Base-by-base conservation (phyloP, 768 basidiomycete species). In the Hericium rajendrae region DNA sequence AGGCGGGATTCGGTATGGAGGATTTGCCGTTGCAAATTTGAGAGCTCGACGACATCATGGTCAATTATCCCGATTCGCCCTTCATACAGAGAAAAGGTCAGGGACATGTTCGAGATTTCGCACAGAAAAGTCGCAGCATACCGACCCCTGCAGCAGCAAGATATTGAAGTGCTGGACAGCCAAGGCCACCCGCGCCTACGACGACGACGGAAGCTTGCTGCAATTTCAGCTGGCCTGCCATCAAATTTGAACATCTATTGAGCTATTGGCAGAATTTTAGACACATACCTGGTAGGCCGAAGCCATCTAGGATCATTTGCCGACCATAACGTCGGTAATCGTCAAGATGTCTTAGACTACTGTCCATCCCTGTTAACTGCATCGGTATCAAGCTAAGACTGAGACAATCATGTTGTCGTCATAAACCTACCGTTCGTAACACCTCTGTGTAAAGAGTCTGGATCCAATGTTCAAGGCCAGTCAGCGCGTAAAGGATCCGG, bases 81-180 rank as follows among this genome's bases (percentile, higher is more conserved):
- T 95, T 58, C 8, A 18, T 10, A 22, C 11, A 22, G 20, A 15
- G 11, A 40, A 20, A 32, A 12, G 38, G 18, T 52, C 51, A n/a
- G 18, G 51, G 49, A 51, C 64, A 48, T 62, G 55, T 51, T 48
- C 40, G 18, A 6, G 24, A 8, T 28, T 37, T 37, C 26, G 28
- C 38, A 54, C 48, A 18, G 57, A 32, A 39, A 40, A 12, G 51
- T 11, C 32, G 32, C 32, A 48, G 66, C 86, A 61, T 64, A 91
- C 95, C 95, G 58, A 98, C 78, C 24, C 97, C 97, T 13, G 91
- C 88, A 6, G 92, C 91, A 4, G 84, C 91, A 11, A 99, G 82
- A 70, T 98, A 97, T 67, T 97, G 92, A 49, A 99, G 76, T 41
- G 91, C 91, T 50, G 97, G 94, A 69, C 97, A 98, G 11, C 97